These are phyloP conservation scores for Leccinum fuscescens DNA, from an alignment of 1,284 basidiomycete species.

Conservation along the genomic window DNA sequence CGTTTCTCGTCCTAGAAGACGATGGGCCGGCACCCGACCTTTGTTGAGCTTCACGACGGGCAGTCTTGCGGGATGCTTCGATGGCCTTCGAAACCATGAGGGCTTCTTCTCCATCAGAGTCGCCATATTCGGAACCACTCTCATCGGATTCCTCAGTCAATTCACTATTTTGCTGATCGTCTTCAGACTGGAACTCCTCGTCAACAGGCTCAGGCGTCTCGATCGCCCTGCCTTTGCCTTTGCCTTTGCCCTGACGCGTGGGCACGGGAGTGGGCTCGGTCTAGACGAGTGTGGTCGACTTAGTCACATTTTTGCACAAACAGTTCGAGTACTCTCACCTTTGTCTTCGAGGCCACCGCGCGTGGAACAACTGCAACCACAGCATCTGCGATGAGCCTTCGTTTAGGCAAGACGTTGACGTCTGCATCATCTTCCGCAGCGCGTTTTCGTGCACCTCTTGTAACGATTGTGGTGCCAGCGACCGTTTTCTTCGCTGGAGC, in stretches of 20 bases:
- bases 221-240: constrained; percentile 31
- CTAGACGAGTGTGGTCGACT: constrained; percentile 17
- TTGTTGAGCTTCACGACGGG: constrained; percentile 35
- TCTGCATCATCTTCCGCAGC: constrained; percentile 31
- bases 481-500: constrained; percentile 8
- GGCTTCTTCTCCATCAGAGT: constrained; percentile 42
- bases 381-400: constrained; percentile 39
- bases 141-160: constrained; percentile 49
- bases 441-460: constrained; percentile 32
- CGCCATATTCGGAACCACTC: constrained; percentile 59
- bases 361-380: constrained; percentile 51
- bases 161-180: constrained; percentile 42
- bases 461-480: constrained; percentile 1
- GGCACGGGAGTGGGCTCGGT: neutral
- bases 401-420: constrained; percentile 37
- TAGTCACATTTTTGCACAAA: constrained; percentile 6
- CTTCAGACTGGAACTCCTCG: constrained; percentile 35
- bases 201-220: constrained; percentile 30
- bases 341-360: constrained; percentile 28
- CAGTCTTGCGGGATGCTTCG: constrained; percentile 48
- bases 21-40: constrained; percentile 45
- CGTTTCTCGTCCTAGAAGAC: constrained; percentile 34
- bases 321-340: constrained; percentile 32
- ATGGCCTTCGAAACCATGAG: constrained; percentile 59
- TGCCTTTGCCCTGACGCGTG: constrained; percentile 37